Evolutionary conservation across 2,329 filamentous ascomycete genomes (phyloP), one percentile per base, ranked within the genome.

Genomic region (Trichophyton verrucosum): DNA sequence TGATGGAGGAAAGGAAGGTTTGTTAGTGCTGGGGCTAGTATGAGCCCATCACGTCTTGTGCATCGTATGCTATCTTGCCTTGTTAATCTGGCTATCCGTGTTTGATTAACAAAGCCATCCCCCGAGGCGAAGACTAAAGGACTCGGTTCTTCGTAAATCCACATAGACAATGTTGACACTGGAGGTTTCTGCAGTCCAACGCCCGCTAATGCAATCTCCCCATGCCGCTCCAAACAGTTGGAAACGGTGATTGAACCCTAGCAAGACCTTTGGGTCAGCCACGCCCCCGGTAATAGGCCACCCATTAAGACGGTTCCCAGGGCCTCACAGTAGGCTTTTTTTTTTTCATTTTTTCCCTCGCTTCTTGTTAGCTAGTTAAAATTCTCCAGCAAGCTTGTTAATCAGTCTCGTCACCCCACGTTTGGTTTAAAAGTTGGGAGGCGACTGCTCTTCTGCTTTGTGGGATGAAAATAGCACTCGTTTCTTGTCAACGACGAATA

Each of bases 21-120:
- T 53, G 11, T 53, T 53, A 53, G 49, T 30, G 49, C 30, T 30
- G 49, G 22, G 49, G n/a, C 49, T 53, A 53, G 49, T 15, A 53
- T 53, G 17, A 30, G 49, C 49, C 27, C 49, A 53, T 53, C 49
- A 53, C 27, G 49, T 53, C 49, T 53, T 53, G 49, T 53, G 49
- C 49, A 33, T 53, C 49, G 17, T 47, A 24, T 47, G 20, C 27
- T 7, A 4, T 53, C 22, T 33, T 53, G 49, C 49, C n/a, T 24
- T 17, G 49, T 33, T 15, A 33, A 9, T 44, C 40, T 53, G 27
- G 9, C 49, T n/a, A 5, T 53, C 27, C 27, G 24, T 30, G 5
- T 33, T 53, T 53, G 24, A 53, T 6, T 15, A 53, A 53, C 17
- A 24, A 47, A 24, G 17, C 17, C 20, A 11, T 24, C 44, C 20